These are phyloP conservation scores for Wickerhamiella vanderwaltii DNA, from an alignment of 805 yeast species.

Conservation along the genomic window DNA sequence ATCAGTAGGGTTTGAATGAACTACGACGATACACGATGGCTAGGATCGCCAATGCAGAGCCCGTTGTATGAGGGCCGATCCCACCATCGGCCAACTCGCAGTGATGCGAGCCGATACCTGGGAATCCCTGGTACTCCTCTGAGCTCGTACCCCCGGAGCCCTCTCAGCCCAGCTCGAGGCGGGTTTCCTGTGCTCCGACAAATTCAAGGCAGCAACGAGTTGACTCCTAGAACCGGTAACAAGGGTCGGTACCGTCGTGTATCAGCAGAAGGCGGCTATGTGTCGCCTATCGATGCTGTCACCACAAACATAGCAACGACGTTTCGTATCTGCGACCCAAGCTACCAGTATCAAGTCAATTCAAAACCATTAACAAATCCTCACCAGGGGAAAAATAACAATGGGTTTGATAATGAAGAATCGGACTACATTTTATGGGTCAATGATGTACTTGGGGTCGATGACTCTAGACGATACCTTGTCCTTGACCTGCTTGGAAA, in stretches of 20 bases:
- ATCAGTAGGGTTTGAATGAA: too few relatives aligned
- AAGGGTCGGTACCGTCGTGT: conserved; percentile 25
- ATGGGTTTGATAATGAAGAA: conserved; percentile 79
- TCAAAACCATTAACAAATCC: conserved; percentile 93
- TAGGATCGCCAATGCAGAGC: conserved; percentile 11
- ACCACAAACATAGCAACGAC: conserved; percentile 69
- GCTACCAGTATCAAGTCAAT: conserved; percentile 66
- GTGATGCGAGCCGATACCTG: conserved; percentile 5
- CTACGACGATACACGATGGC: conserved; percentile 9
- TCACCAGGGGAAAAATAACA: conserved; percentile 63
- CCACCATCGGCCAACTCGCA: conserved; percentile 5
- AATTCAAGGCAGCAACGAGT: not conserved
- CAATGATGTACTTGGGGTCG: conserved; percentile 80
- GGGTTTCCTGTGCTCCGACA: conserved; percentile 5
- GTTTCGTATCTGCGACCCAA: conserved; percentile 73
- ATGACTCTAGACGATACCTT: conserved; percentile 73
- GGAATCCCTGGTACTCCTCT: conserved; percentile 8
- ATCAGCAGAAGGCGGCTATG: conserved; percentile 29
- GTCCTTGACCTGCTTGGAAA: conserved; percentile 87
- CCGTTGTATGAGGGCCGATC: conserved; percentile 2
- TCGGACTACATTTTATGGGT: conserved; percentile 88
- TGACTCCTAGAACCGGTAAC: not conserved
- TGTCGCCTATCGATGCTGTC: conserved; percentile 60
- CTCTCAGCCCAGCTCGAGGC: not conserved
- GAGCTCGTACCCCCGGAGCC: conserved; percentile 6